These are phyloP conservation scores for Trichopus zeylanicus DNA, from an alignment of 116 monocot genomes.

Conservation along the genomic window DNA sequence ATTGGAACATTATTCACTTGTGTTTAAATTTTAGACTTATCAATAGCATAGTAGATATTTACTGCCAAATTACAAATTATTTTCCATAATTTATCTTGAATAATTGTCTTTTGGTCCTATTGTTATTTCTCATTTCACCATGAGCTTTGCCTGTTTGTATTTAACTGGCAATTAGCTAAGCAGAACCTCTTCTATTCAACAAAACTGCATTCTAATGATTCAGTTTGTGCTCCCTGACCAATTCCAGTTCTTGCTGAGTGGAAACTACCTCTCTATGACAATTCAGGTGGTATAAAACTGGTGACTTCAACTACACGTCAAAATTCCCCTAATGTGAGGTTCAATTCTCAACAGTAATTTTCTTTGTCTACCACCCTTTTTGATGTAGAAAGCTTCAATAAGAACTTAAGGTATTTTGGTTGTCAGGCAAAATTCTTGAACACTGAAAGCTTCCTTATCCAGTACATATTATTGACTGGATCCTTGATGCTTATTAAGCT, in stretches of 20 bases:
- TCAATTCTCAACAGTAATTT: neutral
- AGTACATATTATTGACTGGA: too few relatives aligned
- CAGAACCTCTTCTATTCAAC: neutral
- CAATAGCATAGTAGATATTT: too few relatives aligned
- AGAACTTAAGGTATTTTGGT: neutral
- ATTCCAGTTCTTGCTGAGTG: slow-evolving; percentile 93
- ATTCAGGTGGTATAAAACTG: slow-evolving; percentile 66
- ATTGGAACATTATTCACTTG: neutral
- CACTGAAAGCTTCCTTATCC: too few relatives aligned
- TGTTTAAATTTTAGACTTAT: too few relatives aligned
- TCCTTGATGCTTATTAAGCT: too few relatives aligned
- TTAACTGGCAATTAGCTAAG: too few relatives aligned
- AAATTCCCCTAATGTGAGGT: slow-evolving; percentile 89
- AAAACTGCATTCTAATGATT: neutral
- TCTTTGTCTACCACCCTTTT: neutral
- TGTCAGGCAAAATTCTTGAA: too few relatives aligned
- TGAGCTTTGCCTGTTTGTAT: too few relatives aligned
- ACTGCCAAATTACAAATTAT: too few relatives aligned
- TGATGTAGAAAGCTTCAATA: neutral
- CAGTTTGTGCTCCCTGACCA: neutral
- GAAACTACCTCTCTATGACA: slow-evolving; percentile 97
- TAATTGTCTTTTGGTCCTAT: too few relatives aligned
- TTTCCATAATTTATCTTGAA: too few relatives aligned
- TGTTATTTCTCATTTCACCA: too few relatives aligned
- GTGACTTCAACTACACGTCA: slow-evolving; percentile 86